Conservation (phyloP, 305 asterid genomes). For the Fraxinus floribunda region DNA sequence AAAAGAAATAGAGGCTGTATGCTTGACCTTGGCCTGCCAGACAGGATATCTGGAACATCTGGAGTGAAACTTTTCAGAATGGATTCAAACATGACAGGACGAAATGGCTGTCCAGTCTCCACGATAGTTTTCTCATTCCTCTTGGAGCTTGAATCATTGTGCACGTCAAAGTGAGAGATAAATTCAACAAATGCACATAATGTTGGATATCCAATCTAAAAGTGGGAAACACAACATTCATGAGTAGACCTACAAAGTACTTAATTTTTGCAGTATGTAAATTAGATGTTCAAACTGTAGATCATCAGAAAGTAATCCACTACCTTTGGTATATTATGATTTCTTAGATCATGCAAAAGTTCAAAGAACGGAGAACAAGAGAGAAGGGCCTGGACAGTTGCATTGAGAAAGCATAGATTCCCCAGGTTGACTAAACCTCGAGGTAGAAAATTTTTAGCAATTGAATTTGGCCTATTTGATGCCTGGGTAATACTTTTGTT, state of each 20-base stretch:
- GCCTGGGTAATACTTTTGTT: constrained; percentile 27
- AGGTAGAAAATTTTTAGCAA: constrained; percentile 49
- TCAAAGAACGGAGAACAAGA: constrained; percentile 71
- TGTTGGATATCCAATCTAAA: constrained; percentile 73
- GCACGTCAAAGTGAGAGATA: constrained; percentile 61
- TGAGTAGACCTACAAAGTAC: constrained; percentile 29
- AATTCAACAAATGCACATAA: constrained; percentile 79
- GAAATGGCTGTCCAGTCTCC: constrained; percentile 64
- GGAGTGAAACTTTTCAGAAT: constrained; percentile 72
- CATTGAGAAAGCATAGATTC: constrained; percentile 80
- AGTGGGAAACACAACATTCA: constrained; percentile 29
- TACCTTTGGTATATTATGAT: constrained; percentile 62
- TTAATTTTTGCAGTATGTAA: constrained; percentile 17
- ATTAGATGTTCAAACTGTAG: background rate
- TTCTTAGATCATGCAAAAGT: constrained; percentile 61
- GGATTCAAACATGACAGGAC: constrained; percentile 78
- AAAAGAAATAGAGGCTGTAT: constrained; percentile 16
- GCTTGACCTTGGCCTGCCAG: constrained; percentile 76
- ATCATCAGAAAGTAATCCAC: background rate
- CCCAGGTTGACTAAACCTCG: constrained; percentile 85
- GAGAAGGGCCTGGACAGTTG: constrained; percentile 80
- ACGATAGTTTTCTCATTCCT: constrained; percentile 39
- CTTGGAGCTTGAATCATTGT: constrained; percentile 45
- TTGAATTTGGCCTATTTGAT: constrained; percentile 37
- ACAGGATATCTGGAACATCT: constrained; percentile 61